These are phyloP conservation scores for Neofusicoccum kwambonambiense DNA, from an alignment of 2,329 filamentous ascomycete species.

Conservation along the genomic window DNA sequence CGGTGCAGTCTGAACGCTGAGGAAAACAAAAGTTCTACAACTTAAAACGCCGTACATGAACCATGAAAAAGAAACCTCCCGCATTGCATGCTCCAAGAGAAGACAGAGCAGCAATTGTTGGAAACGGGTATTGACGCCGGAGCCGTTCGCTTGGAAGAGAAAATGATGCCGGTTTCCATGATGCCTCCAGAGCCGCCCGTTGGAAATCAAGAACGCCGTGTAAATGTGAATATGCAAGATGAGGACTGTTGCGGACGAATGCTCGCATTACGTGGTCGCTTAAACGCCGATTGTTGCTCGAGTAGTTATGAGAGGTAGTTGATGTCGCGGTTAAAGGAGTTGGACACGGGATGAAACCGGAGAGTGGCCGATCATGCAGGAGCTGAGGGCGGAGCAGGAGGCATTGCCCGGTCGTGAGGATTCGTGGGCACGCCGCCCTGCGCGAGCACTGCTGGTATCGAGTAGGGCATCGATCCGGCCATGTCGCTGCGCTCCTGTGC, in stretches of 20 bases:
- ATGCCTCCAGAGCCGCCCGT: conserved; percentile 15
- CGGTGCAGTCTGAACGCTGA: not conserved
- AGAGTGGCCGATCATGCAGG: not conserved
- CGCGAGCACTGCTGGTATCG: conserved; percentile 10
- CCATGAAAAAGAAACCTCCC: not conserved
- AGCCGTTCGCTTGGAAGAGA: conserved; percentile 9
- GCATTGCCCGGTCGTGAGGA: conserved; percentile 13
- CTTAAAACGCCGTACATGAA: conserved; percentile 11
- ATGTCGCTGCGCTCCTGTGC: conserved; percentile 15
- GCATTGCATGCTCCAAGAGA: not conserved
- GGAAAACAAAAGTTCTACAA: conserved; percentile 1
- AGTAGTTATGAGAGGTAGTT: not conserved
- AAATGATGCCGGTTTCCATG: conserved; percentile 15
- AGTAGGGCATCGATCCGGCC: not conserved
- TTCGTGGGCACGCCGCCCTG: conserved; percentile 11
- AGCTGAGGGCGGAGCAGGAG: conserved; percentile 10
- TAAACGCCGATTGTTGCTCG: conserved; percentile 14
- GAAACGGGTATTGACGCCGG: conserved; percentile 17
- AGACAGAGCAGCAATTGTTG: conserved; percentile 8
- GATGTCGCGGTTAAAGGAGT: conserved; percentile 1
- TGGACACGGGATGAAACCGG: not conserved
- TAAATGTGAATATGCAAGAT: conserved; percentile 16
- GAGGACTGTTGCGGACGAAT: conserved; percentile 2
- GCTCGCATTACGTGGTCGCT: conserved; percentile 7
- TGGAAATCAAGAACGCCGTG: conserved; percentile 15